Evolutionary conservation across 768 basidiomycete genomes (phyloP).

Genomic region (Leucosporidium creatinivorum): DNA sequence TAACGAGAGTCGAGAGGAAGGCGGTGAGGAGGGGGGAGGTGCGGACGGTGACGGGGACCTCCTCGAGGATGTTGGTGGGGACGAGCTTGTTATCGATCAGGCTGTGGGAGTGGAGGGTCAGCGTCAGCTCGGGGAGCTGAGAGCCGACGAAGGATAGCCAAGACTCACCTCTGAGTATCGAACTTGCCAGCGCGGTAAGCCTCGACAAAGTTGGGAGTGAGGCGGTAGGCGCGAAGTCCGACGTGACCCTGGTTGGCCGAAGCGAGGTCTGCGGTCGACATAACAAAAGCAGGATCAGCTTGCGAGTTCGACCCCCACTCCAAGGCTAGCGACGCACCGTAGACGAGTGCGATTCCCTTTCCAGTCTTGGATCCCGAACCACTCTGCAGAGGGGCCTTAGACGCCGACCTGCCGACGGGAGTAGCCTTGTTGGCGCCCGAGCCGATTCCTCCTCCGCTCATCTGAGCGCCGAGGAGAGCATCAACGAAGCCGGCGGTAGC

Average conservation of each 20-base stretch:
- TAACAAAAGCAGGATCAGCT: too few relatives aligned
- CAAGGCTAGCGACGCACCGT: slow-evolving; percentile 25
- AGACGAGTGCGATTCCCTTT: slow-evolving; percentile 36
- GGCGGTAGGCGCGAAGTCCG: slow-evolving; percentile 33
- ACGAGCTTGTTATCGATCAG: slow-evolving; percentile 34
- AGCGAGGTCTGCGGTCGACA: slow-evolving; percentile 16
- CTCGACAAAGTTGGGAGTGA: slow-evolving; percentile 28
- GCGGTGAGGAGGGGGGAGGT: slow-evolving; percentile 36
- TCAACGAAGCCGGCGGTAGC: slow-evolving; percentile 37
- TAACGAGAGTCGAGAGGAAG: slow-evolving; percentile 35
- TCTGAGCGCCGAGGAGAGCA: slow-evolving; percentile 36
- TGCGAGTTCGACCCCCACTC: not conserved
- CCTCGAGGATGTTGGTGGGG: slow-evolving; percentile 34
- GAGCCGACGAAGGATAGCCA: not conserved
- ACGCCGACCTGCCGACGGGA: slow-evolving; percentile 14
- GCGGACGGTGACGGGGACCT: slow-evolving; percentile 35
- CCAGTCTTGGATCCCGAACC: slow-evolving; percentile 28
- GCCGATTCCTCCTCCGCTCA: slow-evolving; percentile 28
- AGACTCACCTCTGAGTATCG: slow-evolving; percentile 31
- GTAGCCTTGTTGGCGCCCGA: slow-evolving; percentile 15
- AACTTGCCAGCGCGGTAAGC: slow-evolving; percentile 34
- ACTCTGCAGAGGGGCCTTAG: slow-evolving; percentile 14
- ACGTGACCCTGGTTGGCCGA: slow-evolving; percentile 30
- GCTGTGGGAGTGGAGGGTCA: not conserved
- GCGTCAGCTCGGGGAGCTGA: not conserved